These are phyloP conservation scores for Aureobasidium sp. DNA, from an alignment of 2,329 filamentous ascomycete species.

Conservation along the genomic window DNA sequence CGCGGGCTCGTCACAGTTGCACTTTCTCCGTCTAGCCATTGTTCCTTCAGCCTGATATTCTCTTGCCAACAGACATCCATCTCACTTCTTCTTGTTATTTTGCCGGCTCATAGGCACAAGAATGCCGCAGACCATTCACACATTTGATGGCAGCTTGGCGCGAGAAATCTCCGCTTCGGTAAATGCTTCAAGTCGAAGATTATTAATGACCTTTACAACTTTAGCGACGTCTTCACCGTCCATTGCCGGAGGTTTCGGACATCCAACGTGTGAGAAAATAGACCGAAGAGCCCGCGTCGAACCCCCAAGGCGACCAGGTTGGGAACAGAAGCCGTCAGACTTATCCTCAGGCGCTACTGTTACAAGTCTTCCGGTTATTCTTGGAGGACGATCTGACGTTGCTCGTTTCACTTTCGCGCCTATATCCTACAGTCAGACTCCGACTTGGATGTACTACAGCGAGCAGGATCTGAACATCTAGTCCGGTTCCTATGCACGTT, in stretches of 20 bases:
- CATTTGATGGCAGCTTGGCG: background rate
- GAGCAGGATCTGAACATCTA: background rate
- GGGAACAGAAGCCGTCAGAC: background rate
- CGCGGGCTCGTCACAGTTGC: background rate
- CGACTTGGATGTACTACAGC: background rate
- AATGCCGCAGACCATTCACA: background rate
- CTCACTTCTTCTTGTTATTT: background rate
- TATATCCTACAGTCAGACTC: background rate
- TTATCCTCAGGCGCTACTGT: background rate
- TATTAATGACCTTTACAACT: constrained; percentile 4
- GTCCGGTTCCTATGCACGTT: background rate
- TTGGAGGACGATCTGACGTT: background rate
- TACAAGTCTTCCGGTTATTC: background rate
- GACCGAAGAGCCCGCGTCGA: background rate
- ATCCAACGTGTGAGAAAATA: background rate
- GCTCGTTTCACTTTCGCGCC: background rate
- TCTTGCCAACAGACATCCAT: background rate
- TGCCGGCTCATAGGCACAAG: constrained; percentile 3
- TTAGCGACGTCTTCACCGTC: background rate
- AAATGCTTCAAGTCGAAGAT: background rate
- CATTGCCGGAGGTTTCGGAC: constrained; percentile 5
- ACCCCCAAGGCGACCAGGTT: background rate
- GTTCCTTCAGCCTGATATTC: constrained; percentile 10
- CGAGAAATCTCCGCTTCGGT: constrained; percentile 10
- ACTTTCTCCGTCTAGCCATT: constrained; percentile 12